These are phyloP conservation scores for Neoboletus magnificus DNA, from an alignment of 768 basidiomycete species.

Conservation along the genomic window DNA sequence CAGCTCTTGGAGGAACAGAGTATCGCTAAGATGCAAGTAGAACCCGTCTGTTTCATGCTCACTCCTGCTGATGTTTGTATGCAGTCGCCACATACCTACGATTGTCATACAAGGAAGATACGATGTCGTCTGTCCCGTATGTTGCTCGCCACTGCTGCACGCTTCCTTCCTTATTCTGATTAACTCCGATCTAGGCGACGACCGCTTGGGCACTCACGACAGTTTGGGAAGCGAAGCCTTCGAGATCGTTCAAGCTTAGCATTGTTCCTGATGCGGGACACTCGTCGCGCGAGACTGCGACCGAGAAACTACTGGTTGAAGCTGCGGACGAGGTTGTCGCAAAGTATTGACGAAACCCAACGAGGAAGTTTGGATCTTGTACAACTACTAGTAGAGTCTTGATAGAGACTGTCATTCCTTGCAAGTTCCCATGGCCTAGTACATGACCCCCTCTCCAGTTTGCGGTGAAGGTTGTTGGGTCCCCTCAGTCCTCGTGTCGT, in stretches of 20 bases:
- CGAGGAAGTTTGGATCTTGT: background rate
- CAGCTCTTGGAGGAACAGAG: conserved; percentile 80
- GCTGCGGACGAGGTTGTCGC: conserved; percentile 35
- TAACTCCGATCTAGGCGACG: conserved; percentile 49
- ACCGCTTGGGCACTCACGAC: conserved; percentile 82
- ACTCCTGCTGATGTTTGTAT: conserved; percentile 3
- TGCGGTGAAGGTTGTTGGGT: background rate
- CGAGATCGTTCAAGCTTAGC: conserved; percentile 38
- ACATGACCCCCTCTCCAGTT: background rate
- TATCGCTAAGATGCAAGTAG: conserved; percentile 80
- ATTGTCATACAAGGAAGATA: conserved; percentile 84
- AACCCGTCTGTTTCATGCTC: background rate
- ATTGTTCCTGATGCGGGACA: conserved; percentile 88
- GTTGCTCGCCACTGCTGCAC: conserved; percentile 18
- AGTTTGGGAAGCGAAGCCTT: conserved; percentile 72
- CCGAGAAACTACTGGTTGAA: conserved; percentile 64
- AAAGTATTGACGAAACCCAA: conserved; percentile 12
- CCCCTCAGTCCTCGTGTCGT: background rate
- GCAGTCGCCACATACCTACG: conserved; percentile 83
- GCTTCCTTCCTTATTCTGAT: background rate
- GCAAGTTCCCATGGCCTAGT: background rate
- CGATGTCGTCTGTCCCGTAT: conserved; percentile 83
- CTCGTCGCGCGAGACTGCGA: conserved; percentile 74
- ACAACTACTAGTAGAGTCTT: background rate
- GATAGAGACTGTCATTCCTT: background rate